Percentiles rank a stretch among this genome's conserved stretches.
These are phyloP conservation scores for Stenogyne calaminthoides DNA, from an alignment of 305 asterid species.

Conservation along the genomic window DNA sequence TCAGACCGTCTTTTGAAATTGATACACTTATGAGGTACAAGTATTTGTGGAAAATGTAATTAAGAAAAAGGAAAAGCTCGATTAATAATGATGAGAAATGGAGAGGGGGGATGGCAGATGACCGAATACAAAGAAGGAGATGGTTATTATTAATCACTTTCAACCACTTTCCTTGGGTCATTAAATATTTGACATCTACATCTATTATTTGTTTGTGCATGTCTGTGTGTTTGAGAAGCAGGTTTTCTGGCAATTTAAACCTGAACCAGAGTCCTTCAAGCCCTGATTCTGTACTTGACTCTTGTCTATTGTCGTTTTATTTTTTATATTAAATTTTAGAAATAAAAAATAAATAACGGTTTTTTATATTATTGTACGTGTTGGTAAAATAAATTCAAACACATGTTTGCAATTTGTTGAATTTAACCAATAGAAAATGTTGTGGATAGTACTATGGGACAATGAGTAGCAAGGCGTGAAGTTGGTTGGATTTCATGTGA, in stretches of 20 bases:
- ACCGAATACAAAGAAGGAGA: not conserved
- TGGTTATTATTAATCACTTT: not conserved
- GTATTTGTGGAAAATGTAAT: no score
- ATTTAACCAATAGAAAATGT: not conserved
- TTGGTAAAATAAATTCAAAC: no score
- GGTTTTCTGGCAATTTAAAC: not conserved
- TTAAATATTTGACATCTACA: not conserved
- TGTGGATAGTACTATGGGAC: not conserved
- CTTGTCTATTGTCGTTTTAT: not conserved
- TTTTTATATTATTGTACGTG: not conserved
- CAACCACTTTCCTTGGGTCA: conserved; percentile 17
- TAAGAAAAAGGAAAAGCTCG: no score
- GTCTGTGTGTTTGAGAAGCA: not conserved
- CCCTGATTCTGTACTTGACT: not conserved
- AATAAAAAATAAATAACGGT: not conserved
- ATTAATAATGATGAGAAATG: not conserved
- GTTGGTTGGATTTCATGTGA: no score
- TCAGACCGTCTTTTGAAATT: no score
- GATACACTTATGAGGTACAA: no score
- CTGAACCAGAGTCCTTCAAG: not conserved
- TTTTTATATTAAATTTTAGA: not conserved
- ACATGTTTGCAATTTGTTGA: not conserved
- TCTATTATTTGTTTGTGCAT: not conserved
- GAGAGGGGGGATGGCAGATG: conserved; percentile 23
- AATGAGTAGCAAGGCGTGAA: no score